Conservation (phyloP, 345 rosid species). For the Lepidium didymum region DNA sequence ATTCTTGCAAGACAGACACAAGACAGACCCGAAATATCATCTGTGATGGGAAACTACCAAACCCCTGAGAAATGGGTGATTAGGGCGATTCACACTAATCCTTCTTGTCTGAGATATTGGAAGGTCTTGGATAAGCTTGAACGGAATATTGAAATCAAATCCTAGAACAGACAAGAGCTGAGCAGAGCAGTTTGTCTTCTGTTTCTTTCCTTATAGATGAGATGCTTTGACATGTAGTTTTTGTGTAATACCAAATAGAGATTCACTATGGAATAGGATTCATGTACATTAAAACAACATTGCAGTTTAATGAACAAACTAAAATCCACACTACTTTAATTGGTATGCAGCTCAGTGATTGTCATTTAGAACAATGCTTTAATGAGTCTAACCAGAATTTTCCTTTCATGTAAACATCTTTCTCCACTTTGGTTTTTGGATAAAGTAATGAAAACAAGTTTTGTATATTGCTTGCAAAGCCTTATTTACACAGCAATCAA, state of each 20-base stretch:
- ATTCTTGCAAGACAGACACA: constrained; percentile 54
- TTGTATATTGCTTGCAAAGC: constrained; percentile 2
- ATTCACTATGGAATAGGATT: constrained; percentile 2
- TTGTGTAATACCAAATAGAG: constrained; percentile 9
- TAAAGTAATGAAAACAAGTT: background rate
- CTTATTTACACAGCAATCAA: background rate
- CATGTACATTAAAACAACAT: constrained; percentile 8
- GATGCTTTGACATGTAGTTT: constrained; percentile 2
- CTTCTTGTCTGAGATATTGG: constrained; percentile 76
- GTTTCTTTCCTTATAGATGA: background rate
- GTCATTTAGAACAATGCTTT: background rate
- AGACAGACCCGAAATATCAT: constrained; percentile 27
- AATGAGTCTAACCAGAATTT: too few species aligned
- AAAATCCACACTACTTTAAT: too few species aligned
- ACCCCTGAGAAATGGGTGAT: constrained; percentile 76
- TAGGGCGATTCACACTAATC: constrained; percentile 81
- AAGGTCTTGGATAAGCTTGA: constrained; percentile 52
- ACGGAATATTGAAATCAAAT: background rate
- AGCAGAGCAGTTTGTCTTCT: constrained; percentile 1
- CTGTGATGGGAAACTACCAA: constrained; percentile 47
- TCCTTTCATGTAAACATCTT: background rate
- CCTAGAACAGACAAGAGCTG: background rate
- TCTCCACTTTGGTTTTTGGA: background rate
- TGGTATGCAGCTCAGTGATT: too few species aligned
- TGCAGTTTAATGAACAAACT: too few species aligned